Percentiles rank a stretch among this genome's conserved stretches.
These are phyloP conservation scores for Cercospora zeae-maydis DNA, from an alignment of 2,329 filamentous ascomycete genomes.

Conservation along the genomic window DNA sequence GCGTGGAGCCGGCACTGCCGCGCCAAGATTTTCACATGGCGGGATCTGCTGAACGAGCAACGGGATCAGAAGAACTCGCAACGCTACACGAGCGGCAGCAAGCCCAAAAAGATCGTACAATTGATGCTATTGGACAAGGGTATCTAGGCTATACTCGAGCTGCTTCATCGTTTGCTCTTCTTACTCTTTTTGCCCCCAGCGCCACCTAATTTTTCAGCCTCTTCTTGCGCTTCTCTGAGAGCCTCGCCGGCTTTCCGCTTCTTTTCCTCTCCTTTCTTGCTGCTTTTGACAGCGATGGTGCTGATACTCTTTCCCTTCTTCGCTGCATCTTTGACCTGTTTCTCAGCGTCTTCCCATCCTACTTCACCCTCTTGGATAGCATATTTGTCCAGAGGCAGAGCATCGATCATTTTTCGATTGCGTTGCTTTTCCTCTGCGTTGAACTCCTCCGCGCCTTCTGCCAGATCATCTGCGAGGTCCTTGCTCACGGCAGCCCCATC, in stretches of 20 bases:
- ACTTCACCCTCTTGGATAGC: slow-evolving; percentile 50
- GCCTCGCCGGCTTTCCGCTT: slow-evolving; percentile 40
- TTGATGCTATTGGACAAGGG: background rate
- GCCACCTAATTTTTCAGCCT: slow-evolving; percentile 30
- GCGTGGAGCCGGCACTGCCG: background rate
- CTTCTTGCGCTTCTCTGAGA: slow-evolving; percentile 36
- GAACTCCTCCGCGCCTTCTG: slow-evolving; percentile 76
- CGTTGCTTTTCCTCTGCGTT: slow-evolving; percentile 65
- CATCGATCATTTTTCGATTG: slow-evolving; percentile 84
- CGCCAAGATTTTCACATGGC: background rate
- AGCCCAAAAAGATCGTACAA: background rate
- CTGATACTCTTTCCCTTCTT: slow-evolving; percentile 48
- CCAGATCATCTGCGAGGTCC: slow-evolving; percentile 74
- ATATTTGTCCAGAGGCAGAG: slow-evolving; percentile 82
- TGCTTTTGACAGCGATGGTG: slow-evolving; percentile 65
- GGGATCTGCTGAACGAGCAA: no score
- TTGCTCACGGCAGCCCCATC: slow-evolving; percentile 52
- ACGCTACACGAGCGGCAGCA: background rate
- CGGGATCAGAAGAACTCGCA: no score
- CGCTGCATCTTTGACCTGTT: slow-evolving; percentile 59
- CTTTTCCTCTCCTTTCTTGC: slow-evolving; percentile 26
- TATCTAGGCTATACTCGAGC: background rate
- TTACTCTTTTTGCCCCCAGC: slow-evolving; percentile 34
- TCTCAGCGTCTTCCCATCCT: slow-evolving; percentile 64
- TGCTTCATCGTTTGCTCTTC: slow-evolving; percentile 20